Conservation (phyloP, 2,329 filamentous ascomycete genomes). For the Fusarium coffeatum region DNA sequence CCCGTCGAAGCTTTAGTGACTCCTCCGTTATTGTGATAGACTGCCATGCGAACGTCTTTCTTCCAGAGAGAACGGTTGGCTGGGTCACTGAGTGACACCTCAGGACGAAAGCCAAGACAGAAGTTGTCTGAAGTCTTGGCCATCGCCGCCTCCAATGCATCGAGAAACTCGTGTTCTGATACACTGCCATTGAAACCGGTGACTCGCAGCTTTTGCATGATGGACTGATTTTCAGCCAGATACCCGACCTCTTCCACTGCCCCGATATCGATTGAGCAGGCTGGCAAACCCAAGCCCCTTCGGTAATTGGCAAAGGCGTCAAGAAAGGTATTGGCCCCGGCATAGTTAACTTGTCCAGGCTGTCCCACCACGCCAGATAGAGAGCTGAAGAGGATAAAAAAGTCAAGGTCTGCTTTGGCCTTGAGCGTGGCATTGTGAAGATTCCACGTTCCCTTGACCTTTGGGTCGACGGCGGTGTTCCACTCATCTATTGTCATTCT, state of each 20-base stretch:
- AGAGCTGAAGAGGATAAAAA: constrained; percentile 10
- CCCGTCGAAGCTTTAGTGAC: background rate
- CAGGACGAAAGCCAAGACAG: background rate
- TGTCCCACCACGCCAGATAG: constrained; percentile 1
- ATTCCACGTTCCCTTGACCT: background rate
- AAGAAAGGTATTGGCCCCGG: constrained; percentile 9
- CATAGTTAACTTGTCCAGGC: constrained; percentile 7
- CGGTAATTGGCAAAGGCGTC: constrained; percentile 5
- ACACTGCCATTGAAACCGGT: background rate
- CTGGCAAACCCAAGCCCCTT: background rate
- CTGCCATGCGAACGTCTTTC: constrained; percentile 11
- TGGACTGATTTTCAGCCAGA: background rate
- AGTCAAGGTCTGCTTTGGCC: background rate
- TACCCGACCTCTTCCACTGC: constrained; percentile 10
- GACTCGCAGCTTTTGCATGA: constrained; percentile 8
- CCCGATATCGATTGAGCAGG: background rate
- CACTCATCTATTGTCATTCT: constrained; percentile 2
- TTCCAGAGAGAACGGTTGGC: constrained; percentile 5
- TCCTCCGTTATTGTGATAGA: background rate
- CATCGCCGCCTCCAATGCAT: background rate
- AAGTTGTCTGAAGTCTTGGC: background rate
- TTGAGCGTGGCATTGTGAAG: constrained; percentile 1
- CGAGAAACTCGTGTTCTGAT: constrained; percentile 3
- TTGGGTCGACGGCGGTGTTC: background rate
- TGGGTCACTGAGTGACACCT: background rate